Base-by-base conservation (phyloP, 345 rosid species). In the Stellera chamaejasme region DNA sequence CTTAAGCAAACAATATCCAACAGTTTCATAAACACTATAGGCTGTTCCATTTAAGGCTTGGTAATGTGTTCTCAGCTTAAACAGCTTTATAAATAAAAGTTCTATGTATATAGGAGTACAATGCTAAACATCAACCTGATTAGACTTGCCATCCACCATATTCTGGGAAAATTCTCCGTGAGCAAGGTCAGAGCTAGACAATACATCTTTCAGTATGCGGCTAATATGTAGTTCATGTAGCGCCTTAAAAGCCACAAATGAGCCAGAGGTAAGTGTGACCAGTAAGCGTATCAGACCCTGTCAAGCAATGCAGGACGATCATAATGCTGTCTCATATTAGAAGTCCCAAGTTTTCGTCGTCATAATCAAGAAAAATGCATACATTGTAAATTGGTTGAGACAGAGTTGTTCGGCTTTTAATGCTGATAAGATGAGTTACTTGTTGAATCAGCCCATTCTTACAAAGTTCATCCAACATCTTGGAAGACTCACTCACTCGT, bases 251-350 rank as follows among this genome's bases (percentile, higher is more conserved):
- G 91, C 96, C 61, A 74, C 66, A 60, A 71, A 32, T 55, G 97
- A 88, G 65, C 94, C 88, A 61, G 81, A 75, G 61, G 82, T 71
- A 51, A 88, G 82, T 72, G 82, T 88, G 66, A 70, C 83, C 65
- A 92, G 96, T 69, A 92, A 66, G 60, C 95, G 94, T 65, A 92
- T 81, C 76, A 92, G 66, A 47, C 82, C 93, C 99, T 88, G 89
- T 49, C 67, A 73, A 66, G 44, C 66, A 81, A 68, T 68, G 62
- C 52, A 45, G 45, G 50, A 61, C 45, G 49, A 53, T 32, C 41
- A 55, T 14, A 27, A 50, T 27, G 60, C 56, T 58, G 63, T 54
- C 23, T 50, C 43, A 47, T 6, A 36, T 51, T n/a, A 19, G 50
- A 54, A 25, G 43, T 10, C 9, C 45, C 11, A 28, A 26, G 23